Conservation (phyloP, 2,329 filamentous ascomycete species). For the Amauroascus niger region DNA sequence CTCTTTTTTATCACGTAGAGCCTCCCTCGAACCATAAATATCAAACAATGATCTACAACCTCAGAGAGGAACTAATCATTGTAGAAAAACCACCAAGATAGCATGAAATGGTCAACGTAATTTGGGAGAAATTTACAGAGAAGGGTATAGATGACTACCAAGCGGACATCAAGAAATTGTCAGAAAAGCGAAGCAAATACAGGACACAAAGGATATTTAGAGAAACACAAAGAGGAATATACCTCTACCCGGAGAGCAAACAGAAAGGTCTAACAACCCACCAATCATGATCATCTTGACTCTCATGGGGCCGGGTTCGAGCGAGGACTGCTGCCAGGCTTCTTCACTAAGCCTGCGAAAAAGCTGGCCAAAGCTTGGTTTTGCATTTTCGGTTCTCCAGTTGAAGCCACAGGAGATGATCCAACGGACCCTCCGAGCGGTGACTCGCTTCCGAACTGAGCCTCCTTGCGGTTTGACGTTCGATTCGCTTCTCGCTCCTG, state of each 20-base stretch:
- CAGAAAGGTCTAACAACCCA: not conserved
- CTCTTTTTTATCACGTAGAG: not conserved
- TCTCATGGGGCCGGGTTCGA: conserved; percentile 22
- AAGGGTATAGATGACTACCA: conserved; percentile 1
- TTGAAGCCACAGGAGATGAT: conserved; percentile 18
- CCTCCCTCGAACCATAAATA: too few relatives aligned
- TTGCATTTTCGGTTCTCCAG: conserved; percentile 43
- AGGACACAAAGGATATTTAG: too few relatives aligned
- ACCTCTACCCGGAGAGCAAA: not conserved
- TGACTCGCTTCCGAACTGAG: conserved; percentile 20
- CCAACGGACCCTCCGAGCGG: conserved; percentile 20
- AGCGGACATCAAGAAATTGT: not conserved
- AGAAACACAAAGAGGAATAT: not conserved
- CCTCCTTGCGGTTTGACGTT: conserved; percentile 28
- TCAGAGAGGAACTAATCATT: not conserved
- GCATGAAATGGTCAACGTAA: not conserved
- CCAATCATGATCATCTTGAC: not conserved
- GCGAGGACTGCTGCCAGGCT: conserved; percentile 31
- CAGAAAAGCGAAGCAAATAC: not conserved
- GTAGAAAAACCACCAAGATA: not conserved
- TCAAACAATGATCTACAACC: not conserved
- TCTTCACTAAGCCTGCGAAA: conserved; percentile 51
- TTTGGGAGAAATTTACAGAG: not conserved
- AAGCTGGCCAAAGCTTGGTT: conserved; percentile 52
- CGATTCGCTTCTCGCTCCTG: conserved; percentile 39